A percentile compares a stretch with the other conserved stretches of the same genome.
These are phyloP conservation scores for Cladobotryum protrusum DNA, from an alignment of 2,329 filamentous ascomycete species.

Conservation along the genomic window DNA sequence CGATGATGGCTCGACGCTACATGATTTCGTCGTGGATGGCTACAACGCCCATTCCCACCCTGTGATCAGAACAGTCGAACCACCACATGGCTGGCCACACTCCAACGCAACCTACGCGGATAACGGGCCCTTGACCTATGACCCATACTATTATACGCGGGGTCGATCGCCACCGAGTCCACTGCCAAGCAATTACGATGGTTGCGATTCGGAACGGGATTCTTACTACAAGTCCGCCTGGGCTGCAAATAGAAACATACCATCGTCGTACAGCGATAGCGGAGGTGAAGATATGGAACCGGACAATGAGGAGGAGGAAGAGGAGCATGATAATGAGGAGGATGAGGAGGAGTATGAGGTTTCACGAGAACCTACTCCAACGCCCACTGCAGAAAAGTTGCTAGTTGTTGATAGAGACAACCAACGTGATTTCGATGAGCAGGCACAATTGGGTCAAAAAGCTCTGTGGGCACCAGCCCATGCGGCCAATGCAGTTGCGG, in stretches of 20 bases:
- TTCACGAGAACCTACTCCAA: slow-evolving; percentile 12
- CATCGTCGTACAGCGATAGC: slow-evolving; percentile 34
- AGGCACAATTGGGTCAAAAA: not conserved
- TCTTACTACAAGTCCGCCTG: slow-evolving; percentile 28
- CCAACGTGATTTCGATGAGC: not conserved
- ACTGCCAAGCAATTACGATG: slow-evolving; percentile 37
- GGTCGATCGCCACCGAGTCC: slow-evolving; percentile 51
- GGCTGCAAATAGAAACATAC: slow-evolving; percentile 33
- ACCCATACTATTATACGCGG: slow-evolving; percentile 41
- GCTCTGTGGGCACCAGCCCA: not conserved
- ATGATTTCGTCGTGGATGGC: slow-evolving; percentile 34
- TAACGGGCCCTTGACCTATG: slow-evolving; percentile 29
- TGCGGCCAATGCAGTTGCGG: not conserved
- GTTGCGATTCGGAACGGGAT: slow-evolving; percentile 25
- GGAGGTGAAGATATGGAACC: slow-evolving; percentile 17
- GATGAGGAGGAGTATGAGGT: not conserved
- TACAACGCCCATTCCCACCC: slow-evolving; percentile 29
- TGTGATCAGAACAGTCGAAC: slow-evolving; percentile 35
- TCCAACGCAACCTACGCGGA: slow-evolving; percentile 33
- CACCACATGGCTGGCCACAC: slow-evolving; percentile 39
- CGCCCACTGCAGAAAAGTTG: slow-evolving; percentile 8
- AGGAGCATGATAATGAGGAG: not conserved
- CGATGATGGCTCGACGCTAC: slow-evolving; percentile 34
- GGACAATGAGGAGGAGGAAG: slow-evolving; percentile 7
- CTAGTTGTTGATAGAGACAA: slow-evolving; percentile 8